Base-by-base conservation (phyloP, 495 filamentous ascomycete genomes). In the Lasiosphaeris hirsuta region DNA sequence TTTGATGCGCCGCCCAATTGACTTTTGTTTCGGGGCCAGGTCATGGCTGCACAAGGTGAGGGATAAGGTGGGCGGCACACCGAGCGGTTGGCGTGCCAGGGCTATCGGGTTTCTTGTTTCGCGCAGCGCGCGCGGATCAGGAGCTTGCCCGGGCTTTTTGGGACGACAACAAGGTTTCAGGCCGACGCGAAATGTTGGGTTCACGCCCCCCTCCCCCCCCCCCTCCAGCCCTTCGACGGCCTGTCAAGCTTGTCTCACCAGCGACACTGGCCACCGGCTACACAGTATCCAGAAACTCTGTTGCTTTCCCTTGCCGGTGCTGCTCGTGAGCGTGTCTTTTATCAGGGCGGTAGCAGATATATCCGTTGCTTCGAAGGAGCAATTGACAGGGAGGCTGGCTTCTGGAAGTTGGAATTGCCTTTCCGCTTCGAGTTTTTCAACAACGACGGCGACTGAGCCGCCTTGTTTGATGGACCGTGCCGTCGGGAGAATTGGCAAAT, bases 131-230 rank as follows among this genome's bases (percentile, higher is more conserved):
- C 43, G 49, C 8, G 34, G 36, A 51, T 51, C 49, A 51, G 35
- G 35, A 45, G 30, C 30, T 18, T 41, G 53, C 53, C 53, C 53
- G 53, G 53, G 53, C 53, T 42, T 55, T 46, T 38, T 18, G 34
- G 10, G 10, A n/a, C 41, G 17, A 23, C 43, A 39, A 34, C 18
- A 40, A 39, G 23, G 57, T 59, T 54, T 59, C 57, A 59, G 19
- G 41, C 36, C 33, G 17, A 44, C 50, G n/a, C 23, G 14, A 36
- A 34, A 18, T 35, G 54, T 42, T 59, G 33, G 35, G 15, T 35
- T 7, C 54, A 59, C 51, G 47, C 57, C 54, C 54, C 41, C 46
- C 46, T 40, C 30, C 45, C 23, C 15, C 38, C 43, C 46, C 19
- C n/a, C n/a, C n/a, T n/a, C n/a, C n/a, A n/a, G 5, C 23, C 23